These are phyloP conservation scores for Trypanosoma caninum DNA, from an alignment of 208 protist species.

Conservation along the genomic window DNA sequence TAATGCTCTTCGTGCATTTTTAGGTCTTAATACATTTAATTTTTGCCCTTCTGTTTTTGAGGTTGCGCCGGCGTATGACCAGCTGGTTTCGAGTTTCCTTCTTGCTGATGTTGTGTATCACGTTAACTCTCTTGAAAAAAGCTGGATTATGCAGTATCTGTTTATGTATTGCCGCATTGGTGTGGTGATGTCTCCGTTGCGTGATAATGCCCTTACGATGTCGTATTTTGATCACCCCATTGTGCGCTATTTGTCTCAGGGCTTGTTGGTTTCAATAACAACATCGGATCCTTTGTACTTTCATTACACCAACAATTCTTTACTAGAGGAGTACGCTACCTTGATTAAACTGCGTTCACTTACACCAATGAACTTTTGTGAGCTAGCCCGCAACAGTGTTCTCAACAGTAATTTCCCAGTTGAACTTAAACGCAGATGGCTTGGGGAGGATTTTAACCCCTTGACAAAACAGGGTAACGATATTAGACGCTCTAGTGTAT, in stretches of 20 bases:
- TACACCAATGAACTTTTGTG: constrained; percentile 72
- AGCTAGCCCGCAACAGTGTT: constrained; percentile 90
- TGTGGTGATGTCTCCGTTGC: constrained; percentile 96
- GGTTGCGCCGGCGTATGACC: constrained; percentile 77
- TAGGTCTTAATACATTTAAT: constrained; percentile 73
- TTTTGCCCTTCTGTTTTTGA: constrained; percentile 95
- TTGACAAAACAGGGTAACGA: constrained; percentile 49
- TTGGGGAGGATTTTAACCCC: constrained; percentile 57
- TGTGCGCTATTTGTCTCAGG: constrained; percentile 91
- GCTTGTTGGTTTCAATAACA: constrained; percentile 95
- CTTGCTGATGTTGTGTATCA: constrained; percentile 95
- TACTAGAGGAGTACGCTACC: constrained; percentile 90
- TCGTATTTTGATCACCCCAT: constrained; percentile 96
- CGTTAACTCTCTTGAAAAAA: constrained; percentile 93
- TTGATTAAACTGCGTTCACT: constrained; percentile 81
- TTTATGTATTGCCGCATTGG: constrained; percentile 97
- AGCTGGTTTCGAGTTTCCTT: constrained; percentile 93
- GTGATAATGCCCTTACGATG: constrained; percentile 96
- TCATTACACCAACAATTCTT: constrained; percentile 74
- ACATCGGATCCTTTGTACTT: constrained; percentile 96
- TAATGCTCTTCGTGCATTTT: constrained; percentile 91
- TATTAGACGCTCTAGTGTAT: constrained; percentile 60
- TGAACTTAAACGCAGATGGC: constrained; percentile 65
- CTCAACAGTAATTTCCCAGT: constrained; percentile 84
- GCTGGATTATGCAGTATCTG: constrained; percentile 97